These are phyloP conservation scores for Triticum monococcum DNA, from an alignment of 176 grass and related monocot genomes.

Conservation along the genomic window DNA sequence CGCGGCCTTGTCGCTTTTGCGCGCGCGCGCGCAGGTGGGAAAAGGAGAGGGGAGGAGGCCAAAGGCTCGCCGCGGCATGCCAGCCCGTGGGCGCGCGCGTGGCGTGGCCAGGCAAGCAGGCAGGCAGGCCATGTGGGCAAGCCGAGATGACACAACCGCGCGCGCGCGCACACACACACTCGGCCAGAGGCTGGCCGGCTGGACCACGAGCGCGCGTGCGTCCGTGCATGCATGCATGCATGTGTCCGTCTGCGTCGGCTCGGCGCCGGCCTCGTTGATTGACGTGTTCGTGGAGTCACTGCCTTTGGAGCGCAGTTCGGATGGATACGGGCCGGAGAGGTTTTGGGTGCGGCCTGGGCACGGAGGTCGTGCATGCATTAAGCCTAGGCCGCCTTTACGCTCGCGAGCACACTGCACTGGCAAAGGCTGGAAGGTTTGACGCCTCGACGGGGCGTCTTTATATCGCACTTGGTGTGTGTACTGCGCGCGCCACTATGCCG, in stretches of 20 bases:
- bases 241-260: not conserved
- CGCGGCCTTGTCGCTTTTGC: conserved; percentile 22
- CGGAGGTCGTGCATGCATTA: not conserved
- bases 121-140: conserved; percentile 31
- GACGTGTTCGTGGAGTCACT: conserved; percentile 28
- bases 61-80: not conserved
- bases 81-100: not conserved
- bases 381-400: not conserved
- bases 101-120: not conserved
- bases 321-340: conserved; percentile 2
- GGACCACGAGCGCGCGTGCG: conserved; percentile 24
- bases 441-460: not conserved
- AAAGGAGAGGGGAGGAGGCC: not conserved
- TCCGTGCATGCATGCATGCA: not conserved
- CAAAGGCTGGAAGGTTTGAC: not conserved
- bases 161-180: not conserved
- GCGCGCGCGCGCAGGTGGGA: not conserved
- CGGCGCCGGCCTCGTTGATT: conserved; percentile 21
- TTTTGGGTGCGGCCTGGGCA: not conserved
- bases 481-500: not conserved
- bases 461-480: not conserved
- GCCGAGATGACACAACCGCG: not conserved
- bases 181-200: not conserved
- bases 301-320: not conserved
- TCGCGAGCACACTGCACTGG: not conserved